Evolutionary conservation across 306 rosid genomes (phyloP), one percentile per base, ranked within the genome.

Genomic region (Rubus parviflorus): DNA sequence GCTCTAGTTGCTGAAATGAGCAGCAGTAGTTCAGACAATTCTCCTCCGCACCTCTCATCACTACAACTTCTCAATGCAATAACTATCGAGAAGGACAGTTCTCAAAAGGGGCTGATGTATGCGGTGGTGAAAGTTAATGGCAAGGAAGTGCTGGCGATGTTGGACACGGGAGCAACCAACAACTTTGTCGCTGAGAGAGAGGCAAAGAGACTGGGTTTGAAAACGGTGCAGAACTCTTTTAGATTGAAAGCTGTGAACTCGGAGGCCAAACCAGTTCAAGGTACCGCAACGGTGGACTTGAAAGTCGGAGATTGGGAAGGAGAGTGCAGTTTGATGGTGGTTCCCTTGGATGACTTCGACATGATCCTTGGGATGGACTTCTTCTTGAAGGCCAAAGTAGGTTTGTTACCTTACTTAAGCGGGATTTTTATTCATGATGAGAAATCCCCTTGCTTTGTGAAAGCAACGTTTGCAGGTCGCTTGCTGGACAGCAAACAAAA

Each of bases 241-340:
- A 3, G 10, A 0, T 0, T 52, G 5, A 72, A 72, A 20, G 64
- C 16, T 1, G 35, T 53, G 8, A 72, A 57, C 14, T 53, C 40
- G 0, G 53, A 20, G 7, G 77, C 77, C 10, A 22, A 53, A 42
- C 3, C 38, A 1, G 22, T 62, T 4, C 0, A 3, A 1, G 52
- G 57, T 0, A 16, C 5, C 1, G 7, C 60, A 0, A 1, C 3
- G 0, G 30, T 7, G 9, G 10, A 0, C 3, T 3, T 74, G 3
- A 2, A 23, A 0, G 5, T 58, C 1, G 46, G 70, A 0, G 12
- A 4, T 0, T 75, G 70, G 70, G 49, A n/a, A 23, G 53, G 69
- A 0, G 11, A 12, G 19, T 3, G 22, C 3, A 12, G 23, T 4
- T 8, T 73, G 2, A 56, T 38, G 11, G 56, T 73, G 6, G 8